Evolutionary conservation across 2,329 filamentous ascomycete genomes (phyloP), one percentile per base, ranked within the genome.

Genomic region (Talaromyces sp.): DNA sequence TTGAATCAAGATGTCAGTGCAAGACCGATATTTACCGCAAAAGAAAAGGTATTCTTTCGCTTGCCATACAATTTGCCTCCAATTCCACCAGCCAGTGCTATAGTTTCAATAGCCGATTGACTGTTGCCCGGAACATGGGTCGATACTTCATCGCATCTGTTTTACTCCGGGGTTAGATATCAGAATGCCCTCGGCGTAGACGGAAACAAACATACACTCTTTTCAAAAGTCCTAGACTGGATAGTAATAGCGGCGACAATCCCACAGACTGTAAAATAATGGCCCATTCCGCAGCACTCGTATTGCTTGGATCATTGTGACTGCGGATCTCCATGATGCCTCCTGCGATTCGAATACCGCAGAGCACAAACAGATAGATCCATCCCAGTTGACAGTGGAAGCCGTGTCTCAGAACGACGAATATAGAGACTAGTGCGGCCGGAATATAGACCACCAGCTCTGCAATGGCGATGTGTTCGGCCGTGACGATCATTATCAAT

Each of bases 381-480:
- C 51, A 53, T 39, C 51, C 51, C 4, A 53, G 35, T 53, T 53
- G 51, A 5, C 51, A 8, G 36, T 41, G 35, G 21, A 53, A 53
- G 6, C 51, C 51, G 19, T 53, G 51, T 53, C 33, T 39, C 9
- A 41, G 5, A 7, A 41, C 35, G 15, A 53, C 35, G 22, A 40
- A 40, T 9, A 25, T 15, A 15, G 51, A 40, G 22, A 53, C 17
- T 25, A 53, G 15, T 1, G 37, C 19, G 9, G 31, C 51, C 1
- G 51, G 51, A 5, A 25, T 17, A 22, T 53, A 40, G 13, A 53
- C 9, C 17, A 53, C 37, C 10, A 53, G 15, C 22, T 53, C 51
- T 13, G 46, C 46, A 51, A 51, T 51, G 28, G 46, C 46, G 17
- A 51, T 35, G 13, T 51, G 46, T 17, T 51, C 28, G 25, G 10